Conservation (phyloP, 345 rosid species). For the Trapa bicornis region DNA sequence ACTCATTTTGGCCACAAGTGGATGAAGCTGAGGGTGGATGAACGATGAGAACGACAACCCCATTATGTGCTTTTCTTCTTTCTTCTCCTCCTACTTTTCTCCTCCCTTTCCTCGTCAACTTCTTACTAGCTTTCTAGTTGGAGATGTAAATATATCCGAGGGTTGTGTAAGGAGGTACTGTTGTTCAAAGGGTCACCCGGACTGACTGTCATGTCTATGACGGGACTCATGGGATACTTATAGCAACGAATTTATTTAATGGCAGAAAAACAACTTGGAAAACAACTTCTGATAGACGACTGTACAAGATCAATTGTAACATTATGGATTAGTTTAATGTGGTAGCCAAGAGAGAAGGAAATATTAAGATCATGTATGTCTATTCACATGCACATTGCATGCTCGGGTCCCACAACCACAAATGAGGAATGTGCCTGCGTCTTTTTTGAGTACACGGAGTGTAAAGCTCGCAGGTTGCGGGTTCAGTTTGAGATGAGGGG, state of each 20-base stretch:
- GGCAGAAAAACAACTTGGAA: background rate
- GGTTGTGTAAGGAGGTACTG: background rate
- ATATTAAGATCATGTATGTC: no score
- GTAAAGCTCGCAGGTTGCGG: background rate
- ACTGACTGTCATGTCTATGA: background rate
- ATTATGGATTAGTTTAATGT: background rate
- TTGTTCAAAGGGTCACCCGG: background rate
- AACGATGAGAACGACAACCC: constrained; percentile 21
- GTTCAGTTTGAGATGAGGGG: background rate
- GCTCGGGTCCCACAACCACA: background rate
- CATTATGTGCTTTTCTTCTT: constrained; percentile 8
- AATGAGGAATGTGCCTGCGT: background rate
- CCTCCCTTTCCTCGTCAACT: background rate
- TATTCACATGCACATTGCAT: background rate
- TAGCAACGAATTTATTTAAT: background rate
- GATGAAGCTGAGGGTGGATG: constrained; percentile 44
- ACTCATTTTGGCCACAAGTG: constrained; percentile 42
- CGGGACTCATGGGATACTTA: background rate
- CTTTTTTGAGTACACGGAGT: background rate
- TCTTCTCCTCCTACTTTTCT: background rate
- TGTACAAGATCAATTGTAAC: background rate
- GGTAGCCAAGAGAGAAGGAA: no score
- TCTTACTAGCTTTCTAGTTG: background rate
- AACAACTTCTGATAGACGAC: no score
- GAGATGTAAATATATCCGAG: background rate